Conservation (phyloP, 108 stramenopile genomes). For the Skeletonema grethae region DNA sequence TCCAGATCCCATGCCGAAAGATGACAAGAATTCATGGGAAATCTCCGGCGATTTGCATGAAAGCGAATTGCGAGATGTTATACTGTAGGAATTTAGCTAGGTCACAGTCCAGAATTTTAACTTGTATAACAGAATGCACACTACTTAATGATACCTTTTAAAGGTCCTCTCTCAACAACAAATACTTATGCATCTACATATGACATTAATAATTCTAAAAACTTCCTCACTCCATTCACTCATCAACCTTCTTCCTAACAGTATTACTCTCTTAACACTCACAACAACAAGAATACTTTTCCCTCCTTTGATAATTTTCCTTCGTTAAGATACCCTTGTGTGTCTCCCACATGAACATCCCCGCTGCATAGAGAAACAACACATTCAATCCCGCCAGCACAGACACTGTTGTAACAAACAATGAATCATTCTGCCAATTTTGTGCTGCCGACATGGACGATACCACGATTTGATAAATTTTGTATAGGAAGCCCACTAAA, state of each 20-base stretch:
- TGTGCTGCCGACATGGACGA: background rate
- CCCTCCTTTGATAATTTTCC: constrained; percentile 21
- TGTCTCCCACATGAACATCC: constrained; percentile 12
- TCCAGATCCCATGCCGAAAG: constrained; percentile 26
- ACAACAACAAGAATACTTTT: constrained; percentile 33
- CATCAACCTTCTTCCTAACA: background rate
- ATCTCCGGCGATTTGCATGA: constrained; percentile 15
- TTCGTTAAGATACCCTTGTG: constrained; percentile 10
- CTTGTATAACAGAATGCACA: background rate
- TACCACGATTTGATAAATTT: constrained; percentile 16
- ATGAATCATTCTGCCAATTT: constrained; percentile 4
- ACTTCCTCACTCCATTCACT: background rate
- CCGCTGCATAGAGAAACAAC: constrained; percentile 10
- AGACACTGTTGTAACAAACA: background rate
- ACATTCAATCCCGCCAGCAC: background rate
- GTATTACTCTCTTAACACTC: background rate
- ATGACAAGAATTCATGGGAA: constrained; percentile 7
- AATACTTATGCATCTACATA: background rate
- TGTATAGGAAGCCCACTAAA: constrained; percentile 4
- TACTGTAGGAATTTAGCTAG: constrained; percentile 10
- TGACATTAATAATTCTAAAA: background rate
- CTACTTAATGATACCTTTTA: background rate
- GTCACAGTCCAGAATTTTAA: background rate
- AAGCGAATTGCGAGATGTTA: constrained; percentile 33
- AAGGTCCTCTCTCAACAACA: background rate